Base-by-base conservation (phyloP, 2,329 filamentous ascomycete genomes). In the Cladosporium sp. region DNA sequence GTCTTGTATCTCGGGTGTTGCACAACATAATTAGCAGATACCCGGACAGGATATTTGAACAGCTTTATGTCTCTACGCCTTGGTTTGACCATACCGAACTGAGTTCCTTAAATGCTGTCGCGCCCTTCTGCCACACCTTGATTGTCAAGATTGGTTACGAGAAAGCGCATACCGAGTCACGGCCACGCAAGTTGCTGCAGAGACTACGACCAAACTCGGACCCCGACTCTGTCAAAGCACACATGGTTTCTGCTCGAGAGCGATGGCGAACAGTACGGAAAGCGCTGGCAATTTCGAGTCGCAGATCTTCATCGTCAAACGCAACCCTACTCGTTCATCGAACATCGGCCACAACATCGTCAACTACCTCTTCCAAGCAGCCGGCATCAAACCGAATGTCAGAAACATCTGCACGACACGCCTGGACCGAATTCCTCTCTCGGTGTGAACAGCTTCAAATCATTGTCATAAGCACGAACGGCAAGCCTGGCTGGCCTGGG, bases 401-500 rank as follows among this genome's bases (percentile, higher is more conserved):
- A n/a, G 49, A 30, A 28, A n/a, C 26, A 32, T 32, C 51, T 14
- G 18, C 51, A n/a, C 51, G 24, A 32, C 28, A 54, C 2, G 30
- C 15, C 26, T 54, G 28, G 51, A 32, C 15, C 7, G 14, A 15
- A n/a, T 32, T 54, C 15, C 71, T 77, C 21, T 59, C 66, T 10
- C 65, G 58, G 10, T 72, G 72, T 51, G 61, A 57, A 59, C 26
- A 70, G 52, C 36, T 68, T 67, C 47, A 61, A 47, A 67, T 47
- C 34, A 59, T 78, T 15, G 71, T 67, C 5, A 58, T 77, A 6
- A 69, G 69, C n/a, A 58, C 71, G 41, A 67, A 71, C 41, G 73
- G 72, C 36, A 70, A 76, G 32, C 65, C 74, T n/a, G 66, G 52
- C 3, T 77, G 76, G 76, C 68, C 71, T 14, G 74, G 73, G 7